These are phyloP conservation scores for Eimeria acervulina DNA, from an alignment of 169 alveolate species.

Conservation along the genomic window DNA sequence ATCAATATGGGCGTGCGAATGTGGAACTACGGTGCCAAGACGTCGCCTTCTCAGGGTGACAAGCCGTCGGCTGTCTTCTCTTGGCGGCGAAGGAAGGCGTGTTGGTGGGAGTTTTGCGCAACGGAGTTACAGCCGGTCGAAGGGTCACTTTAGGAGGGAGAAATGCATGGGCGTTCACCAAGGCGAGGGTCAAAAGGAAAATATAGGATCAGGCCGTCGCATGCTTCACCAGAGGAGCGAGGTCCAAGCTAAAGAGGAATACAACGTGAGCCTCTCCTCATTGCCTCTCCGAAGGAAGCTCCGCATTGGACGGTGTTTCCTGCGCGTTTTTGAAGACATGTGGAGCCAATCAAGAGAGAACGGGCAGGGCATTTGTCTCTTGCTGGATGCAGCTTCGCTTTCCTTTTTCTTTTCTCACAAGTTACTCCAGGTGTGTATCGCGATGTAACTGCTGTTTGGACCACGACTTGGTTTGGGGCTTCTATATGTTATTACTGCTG, in stretches of 20 bases:
- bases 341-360: slow-evolving; percentile 55
- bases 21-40: slow-evolving; percentile 24
- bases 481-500: not conserved
- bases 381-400: slow-evolving; percentile 54
- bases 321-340: slow-evolving; percentile 69
- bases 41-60: not conserved
- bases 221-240: slow-evolving; percentile 11
- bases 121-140: slow-evolving; percentile 2
- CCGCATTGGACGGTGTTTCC: slow-evolving; percentile 49
- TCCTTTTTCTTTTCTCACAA: slow-evolving; percentile 53
- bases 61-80: slow-evolving; percentile 20
- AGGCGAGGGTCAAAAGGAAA: not conserved
- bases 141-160: slow-evolving; percentile 23
- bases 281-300: slow-evolving; percentile 43
- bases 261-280: slow-evolving; percentile 42
- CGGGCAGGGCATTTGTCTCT: slow-evolving; percentile 71
- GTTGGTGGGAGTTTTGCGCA: not conserved
- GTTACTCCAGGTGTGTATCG: slow-evolving; percentile 24
- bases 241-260: not conserved
- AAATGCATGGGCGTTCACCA: slow-evolving; percentile 17
- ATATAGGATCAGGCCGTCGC: slow-evolving; percentile 6
- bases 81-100: slow-evolving; percentile 47
- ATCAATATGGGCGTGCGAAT: slow-evolving; percentile 53
- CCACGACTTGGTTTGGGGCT: not conserved
- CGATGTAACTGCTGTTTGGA: not conserved